phyloP scores from a whole-genome alignment of 805 yeast genomes.

The Spathaspora girioi region DNA sequence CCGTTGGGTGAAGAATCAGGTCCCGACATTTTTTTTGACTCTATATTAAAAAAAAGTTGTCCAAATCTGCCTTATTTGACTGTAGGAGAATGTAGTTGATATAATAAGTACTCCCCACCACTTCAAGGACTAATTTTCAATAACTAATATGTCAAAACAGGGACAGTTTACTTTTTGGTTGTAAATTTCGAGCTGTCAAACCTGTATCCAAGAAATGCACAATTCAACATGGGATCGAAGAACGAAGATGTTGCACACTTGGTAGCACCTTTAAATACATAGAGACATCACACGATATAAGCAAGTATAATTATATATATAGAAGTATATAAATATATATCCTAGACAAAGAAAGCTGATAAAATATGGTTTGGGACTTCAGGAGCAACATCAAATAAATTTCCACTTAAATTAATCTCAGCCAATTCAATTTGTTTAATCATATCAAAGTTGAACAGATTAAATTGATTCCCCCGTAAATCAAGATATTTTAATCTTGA shows the following conservation, averaged over 20 bases:
- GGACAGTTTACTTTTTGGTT: background rate
- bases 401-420: slow-evolving; percentile 6
- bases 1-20: background rate
- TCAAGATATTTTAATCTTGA: slow-evolving; percentile 6
- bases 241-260: background rate
- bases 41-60: background rate
- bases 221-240: background rate
- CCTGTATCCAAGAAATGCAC: background rate
- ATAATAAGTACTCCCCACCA: background rate
- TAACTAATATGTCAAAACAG: background rate
- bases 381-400: slow-evolving; percentile 3
- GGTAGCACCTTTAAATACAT: background rate
- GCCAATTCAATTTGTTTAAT: slow-evolving; percentile 1
- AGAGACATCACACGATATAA: background rate
- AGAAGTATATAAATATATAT: background rate
- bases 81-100: background rate
- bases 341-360: background rate
- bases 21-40: background rate
- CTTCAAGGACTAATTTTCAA: background rate
- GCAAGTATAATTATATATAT: background rate
- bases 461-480: slow-evolving; percentile 4
- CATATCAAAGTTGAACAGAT: slow-evolving; percentile 4
- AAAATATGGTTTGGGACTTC: slow-evolving; percentile 1
- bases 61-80: background rate
- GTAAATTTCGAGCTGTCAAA: background rate